Percentiles rank a stretch among this genome's conserved stretches.
Evolutionary conservation across 179 eudicot genomes (phyloP).

Genomic region (Silene vulgaris): DNA sequence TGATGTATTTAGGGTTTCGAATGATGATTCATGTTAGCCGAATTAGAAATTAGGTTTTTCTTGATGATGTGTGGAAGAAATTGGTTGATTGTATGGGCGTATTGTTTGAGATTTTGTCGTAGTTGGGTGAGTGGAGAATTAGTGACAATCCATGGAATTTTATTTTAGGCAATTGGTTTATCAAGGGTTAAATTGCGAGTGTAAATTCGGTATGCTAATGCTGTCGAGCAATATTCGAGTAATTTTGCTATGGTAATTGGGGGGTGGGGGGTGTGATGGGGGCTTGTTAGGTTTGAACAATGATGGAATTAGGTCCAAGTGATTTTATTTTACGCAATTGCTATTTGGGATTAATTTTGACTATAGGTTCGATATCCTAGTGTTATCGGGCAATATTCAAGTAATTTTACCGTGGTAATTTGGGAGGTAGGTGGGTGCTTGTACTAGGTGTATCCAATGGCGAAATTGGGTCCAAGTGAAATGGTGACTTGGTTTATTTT

Average conservation of each 20-base stretch:
- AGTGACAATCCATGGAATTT: background rate
- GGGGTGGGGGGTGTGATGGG: too few relatives aligned
- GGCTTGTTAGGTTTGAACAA: too few relatives aligned
- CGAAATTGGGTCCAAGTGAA: background rate
- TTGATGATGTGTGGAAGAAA: background rate
- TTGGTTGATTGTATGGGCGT: background rate
- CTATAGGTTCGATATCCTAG: background rate
- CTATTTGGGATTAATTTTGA: background rate
- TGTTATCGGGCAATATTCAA: background rate
- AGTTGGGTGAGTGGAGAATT: background rate
- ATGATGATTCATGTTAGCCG: background rate
- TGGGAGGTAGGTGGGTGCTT: background rate
- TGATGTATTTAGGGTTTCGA: background rate
- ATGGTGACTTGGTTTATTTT: background rate
- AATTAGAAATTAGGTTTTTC: background rate
- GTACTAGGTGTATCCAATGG: background rate
- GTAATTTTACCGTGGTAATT: background rate
- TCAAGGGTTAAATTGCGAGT: background rate
- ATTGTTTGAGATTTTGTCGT: background rate
- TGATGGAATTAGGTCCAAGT: too few relatives aligned
- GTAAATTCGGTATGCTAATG: too few relatives aligned
- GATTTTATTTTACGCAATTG: too few relatives aligned
- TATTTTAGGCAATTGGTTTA: background rate
- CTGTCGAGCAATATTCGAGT: too few relatives aligned
- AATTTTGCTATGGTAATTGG: too few relatives aligned